phyloP scores from a whole-genome alignment of 768 basidiomycete species.

The Pleurotus ostreatus region DNA sequence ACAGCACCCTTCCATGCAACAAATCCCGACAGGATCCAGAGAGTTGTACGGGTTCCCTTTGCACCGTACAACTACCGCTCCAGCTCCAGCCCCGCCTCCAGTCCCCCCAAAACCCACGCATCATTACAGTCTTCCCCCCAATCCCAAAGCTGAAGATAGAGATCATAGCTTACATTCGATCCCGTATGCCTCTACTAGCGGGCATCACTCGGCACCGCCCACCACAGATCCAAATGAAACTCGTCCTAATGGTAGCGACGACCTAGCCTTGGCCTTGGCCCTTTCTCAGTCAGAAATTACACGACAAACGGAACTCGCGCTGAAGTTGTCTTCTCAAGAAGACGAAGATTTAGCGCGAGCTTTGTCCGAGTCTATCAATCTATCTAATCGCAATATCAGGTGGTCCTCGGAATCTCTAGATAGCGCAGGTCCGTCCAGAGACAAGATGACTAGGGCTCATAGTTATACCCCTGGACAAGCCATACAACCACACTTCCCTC shows the following conservation, averaged over 20 bases:
- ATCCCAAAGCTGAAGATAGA: constrained; percentile 16
- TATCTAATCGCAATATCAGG: background rate
- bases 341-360: constrained; percentile 67
- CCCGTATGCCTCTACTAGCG: background rate
- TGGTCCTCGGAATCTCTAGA: constrained; percentile 4
- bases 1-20: constrained; percentile 1
- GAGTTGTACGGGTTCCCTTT: background rate
- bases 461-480: constrained; percentile 9
- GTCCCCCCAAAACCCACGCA: constrained; percentile 35
- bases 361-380: constrained; percentile 45
- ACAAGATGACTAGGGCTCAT: constrained; percentile 3
- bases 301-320: constrained; percentile 25
- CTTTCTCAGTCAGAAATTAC: constrained; percentile 45
- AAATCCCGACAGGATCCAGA: background rate
- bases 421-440: constrained; percentile 20
- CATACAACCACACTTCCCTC: constrained; percentile 10
- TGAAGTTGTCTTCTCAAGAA: constrained; percentile 41
- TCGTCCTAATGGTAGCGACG: constrained; percentile 29
- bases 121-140: constrained; percentile 17
- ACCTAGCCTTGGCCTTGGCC: constrained; percentile 42
- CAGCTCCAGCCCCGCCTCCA: constrained; percentile 24
- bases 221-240: background rate
- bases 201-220: background rate
- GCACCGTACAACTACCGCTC: constrained; percentile 18
- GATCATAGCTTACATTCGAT: background rate